A percentile compares a stretch with the other conserved stretches of the same genome.
Evolutionary conservation across 2,329 filamentous ascomycete genomes (phyloP).

Genomic region (Aureobasidium vineae): DNA sequence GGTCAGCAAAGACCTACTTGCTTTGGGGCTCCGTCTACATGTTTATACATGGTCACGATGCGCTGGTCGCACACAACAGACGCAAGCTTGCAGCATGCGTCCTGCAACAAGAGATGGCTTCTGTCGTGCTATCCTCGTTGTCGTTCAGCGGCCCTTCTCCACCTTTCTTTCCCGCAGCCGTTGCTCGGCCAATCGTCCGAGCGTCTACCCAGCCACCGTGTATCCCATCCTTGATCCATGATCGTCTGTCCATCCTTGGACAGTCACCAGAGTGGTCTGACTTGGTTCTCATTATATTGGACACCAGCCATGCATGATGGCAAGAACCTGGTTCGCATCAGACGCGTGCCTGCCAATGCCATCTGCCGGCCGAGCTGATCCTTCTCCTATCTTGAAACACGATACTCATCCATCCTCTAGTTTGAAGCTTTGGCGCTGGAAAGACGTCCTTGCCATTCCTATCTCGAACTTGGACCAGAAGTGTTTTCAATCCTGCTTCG

Average conservation of each 20-base stretch:
- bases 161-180: not conserved
- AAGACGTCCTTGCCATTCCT: too few relatives aligned
- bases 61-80: conserved; percentile 6
- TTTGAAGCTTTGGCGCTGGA: too few relatives aligned
- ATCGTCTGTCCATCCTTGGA: not conserved
- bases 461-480: too few relatives aligned
- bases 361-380: not conserved
- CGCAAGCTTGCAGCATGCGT: conserved; percentile 3
- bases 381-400: not conserved
- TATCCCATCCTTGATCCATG: not conserved
- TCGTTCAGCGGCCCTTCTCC: conserved; percentile 7
- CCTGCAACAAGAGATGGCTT: conserved; percentile 3
- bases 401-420: not conserved
- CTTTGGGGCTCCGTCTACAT: not conserved
- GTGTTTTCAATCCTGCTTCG: too few relatives aligned
- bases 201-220: conserved; percentile 21
- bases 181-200: conserved; percentile 19
- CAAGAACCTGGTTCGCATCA: not conserved
- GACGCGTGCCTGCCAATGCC: conserved; percentile 14
- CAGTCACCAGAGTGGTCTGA: not conserved
- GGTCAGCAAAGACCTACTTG: not conserved
- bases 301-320: conserved; percentile 10
- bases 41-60: not conserved
- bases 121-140: conserved; percentile 21
- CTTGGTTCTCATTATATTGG: not conserved